phyloP scores from a whole-genome alignment of 23 red algal species.

The Chondrus crispus region DNA sequence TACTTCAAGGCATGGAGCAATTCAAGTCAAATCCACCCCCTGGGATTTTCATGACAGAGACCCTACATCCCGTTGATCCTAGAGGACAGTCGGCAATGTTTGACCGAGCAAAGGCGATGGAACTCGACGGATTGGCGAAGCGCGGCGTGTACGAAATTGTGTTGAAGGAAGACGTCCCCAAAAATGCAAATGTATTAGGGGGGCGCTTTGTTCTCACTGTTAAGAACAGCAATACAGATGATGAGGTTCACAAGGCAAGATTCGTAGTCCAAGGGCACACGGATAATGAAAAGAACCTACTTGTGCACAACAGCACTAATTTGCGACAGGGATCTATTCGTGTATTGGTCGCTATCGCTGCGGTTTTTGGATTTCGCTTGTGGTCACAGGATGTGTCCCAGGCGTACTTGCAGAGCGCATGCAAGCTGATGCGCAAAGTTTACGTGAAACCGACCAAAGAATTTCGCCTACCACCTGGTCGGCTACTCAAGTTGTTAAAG shows the following conservation, averaged over 20 bases:
- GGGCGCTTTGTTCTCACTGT: not conserved
- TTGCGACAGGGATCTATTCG: not conserved
- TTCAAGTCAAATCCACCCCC: too few relatives aligned
- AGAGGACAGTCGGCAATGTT: not conserved
- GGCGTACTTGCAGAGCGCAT: not conserved
- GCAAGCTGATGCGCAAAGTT: not conserved
- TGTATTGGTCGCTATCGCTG: not conserved
- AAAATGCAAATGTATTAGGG: not conserved
- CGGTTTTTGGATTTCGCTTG: conserved; percentile 12
- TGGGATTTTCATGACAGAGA: not conserved
- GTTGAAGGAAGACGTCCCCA: conserved; percentile 15
- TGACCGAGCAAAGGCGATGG: too few relatives aligned
- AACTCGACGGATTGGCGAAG: not conserved
- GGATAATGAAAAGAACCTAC: not conserved
- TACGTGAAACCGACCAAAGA: not conserved
- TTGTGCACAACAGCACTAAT: not conserved
- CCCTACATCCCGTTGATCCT: not conserved
- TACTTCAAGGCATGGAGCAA: too few relatives aligned
- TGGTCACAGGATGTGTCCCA: conserved; percentile 25
- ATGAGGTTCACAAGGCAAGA: conserved; percentile 26
- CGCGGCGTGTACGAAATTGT: not conserved
- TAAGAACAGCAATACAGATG: not conserved
- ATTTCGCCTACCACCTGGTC: not conserved
- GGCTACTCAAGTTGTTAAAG: not conserved
- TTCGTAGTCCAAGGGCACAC: conserved; percentile 2